A percentile compares a stretch with the other conserved stretches of the same genome.
Conservation (phyloP, 2,329 filamentous ascomycete genomes). For the Colletotrichum plurivorum region DNA sequence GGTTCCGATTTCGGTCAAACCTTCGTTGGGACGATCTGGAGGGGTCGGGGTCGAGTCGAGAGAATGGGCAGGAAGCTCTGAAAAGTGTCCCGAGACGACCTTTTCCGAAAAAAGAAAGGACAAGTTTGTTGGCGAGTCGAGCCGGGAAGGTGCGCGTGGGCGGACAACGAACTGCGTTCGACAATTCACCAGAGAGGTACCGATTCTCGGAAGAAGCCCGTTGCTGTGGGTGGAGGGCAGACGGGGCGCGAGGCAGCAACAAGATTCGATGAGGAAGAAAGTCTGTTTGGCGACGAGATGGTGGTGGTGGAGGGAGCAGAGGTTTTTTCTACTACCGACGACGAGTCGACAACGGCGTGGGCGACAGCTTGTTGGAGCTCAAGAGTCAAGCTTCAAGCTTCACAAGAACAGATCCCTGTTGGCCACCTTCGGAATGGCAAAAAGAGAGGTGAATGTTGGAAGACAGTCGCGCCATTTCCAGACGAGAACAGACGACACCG, state of each 20-base stretch:
- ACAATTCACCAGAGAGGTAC: not conserved
- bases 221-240: not conserved
- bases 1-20: not conserved
- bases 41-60: not conserved
- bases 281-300: not conserved
- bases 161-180: not conserved
- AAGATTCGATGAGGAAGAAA: not conserved
- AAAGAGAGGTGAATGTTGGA: slow-evolving; percentile 3
- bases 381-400: slow-evolving; percentile 26
- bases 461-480: slow-evolving; percentile 32
- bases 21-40: not conserved
- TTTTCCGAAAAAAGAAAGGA: too few relatives aligned
- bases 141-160: not conserved
- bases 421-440: slow-evolving; percentile 22
- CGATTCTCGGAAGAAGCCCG: not conserved
- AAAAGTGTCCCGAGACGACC: too few relatives aligned
- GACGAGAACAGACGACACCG: slow-evolving; percentile 33
- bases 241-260: not conserved
- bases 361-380: not conserved
- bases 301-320: slow-evolving; percentile 1
- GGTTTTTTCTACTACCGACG: slow-evolving; percentile 22
- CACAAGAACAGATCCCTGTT: slow-evolving; percentile 23
- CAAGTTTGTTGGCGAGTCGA: too few relatives aligned
- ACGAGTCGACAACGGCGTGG: not conserved
- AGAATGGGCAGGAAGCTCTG: too few relatives aligned